Evolutionary conservation across 495 filamentous ascomycete species (phyloP), one percentile per base, ranked within the genome.

Genomic region (Trypethelium eluteriae): DNA sequence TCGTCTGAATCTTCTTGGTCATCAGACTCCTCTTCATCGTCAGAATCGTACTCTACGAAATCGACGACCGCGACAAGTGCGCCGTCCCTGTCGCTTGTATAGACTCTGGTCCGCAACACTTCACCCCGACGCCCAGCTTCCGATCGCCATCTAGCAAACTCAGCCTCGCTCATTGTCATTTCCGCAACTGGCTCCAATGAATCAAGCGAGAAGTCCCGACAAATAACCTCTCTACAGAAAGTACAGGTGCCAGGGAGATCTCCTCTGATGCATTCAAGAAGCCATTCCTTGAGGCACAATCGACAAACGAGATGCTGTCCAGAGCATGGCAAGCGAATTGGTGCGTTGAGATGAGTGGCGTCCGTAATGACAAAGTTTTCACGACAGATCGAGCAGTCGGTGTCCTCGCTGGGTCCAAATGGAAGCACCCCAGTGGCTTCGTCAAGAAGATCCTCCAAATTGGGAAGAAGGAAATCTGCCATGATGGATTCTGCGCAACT

Each of bases 251-350:
- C 49, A 14, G 11, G 11, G 12, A 14, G 7, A 59, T 32, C 25
- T 59, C 36, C 5, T 2, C 32, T 32, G 14, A n/a, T 34, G n/a
- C 53, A 34, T 10, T 34, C 32, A 59, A 35, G 32, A 3, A 59
- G 7, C 25, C 53, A 35, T 36, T 36, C 53, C 32, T 59, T 36
- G 3, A 59, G 25, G 32, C 53, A 59, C 36, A 32, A 34, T 36
- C 7, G n/a, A 36, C 53, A 59, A 2, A 4, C 53, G 32, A 59
- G 5, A 59, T 59, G 53, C 25, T 59, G 53, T 3, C 53, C 53
- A 35, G 53, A 59, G 14, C 53, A 59, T 59, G 53, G 53, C 5
- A 59, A 18, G 18, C 53, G 53, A 32, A 59, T 59, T 5, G 53
- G 53, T 1, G 53, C n/a, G 14, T 59, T 35, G 3, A 2, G 53